Evolutionary conservation across 805 yeast species (phyloP), one percentile per base, ranked within the genome.

Genomic region (Hanseniaspora lachancei): DNA sequence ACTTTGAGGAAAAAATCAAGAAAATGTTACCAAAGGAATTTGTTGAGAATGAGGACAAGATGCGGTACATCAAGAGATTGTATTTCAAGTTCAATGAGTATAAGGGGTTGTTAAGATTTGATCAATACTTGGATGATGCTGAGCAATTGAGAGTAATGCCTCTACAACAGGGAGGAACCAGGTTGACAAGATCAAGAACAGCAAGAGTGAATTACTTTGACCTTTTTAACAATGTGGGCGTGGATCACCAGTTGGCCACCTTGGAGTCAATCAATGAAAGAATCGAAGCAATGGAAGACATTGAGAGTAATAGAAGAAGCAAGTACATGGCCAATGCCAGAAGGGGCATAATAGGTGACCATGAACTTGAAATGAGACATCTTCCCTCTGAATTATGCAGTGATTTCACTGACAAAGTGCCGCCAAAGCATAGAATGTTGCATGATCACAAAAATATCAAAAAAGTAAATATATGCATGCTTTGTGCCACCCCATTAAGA

Each of bases 401-500:
- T n/a, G 51, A 47, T n/a, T 46, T 39, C 16, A 38, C 36, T 2
- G 51, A 38, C 7, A 18, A 21, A 13, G 34, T 21, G 15, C 27
- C 50, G 6, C 2, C 24, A 18, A 43, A 10, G 24, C 4, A 15
- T 5, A 15, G 34, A 24, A 15, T 7, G n/a, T 21, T 16, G 35
- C 7, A 32, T 29, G 24, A 23, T 16, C 13, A 34, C 4, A 21
- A 35, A n/a, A n/a, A 20, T 7, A 16, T 34, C 13, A 46, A 38
- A 38, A 52, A 70, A 36, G 67, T 72, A 12, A 72, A 76, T 3
- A 70, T 74, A 1, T 82, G 96, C 69, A 77, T 77, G 35, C 67
- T 84, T 29, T 88, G 96, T 70, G 89, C 88, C 0, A 76, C 78
- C 0, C 75, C 72, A 3, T 68, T 88, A n/a, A 93, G 93, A 2